These are phyloP conservation scores for Rhynchospora breviuscula DNA, from an alignment of 176 grass and related monocot species.

Conservation along the genomic window DNA sequence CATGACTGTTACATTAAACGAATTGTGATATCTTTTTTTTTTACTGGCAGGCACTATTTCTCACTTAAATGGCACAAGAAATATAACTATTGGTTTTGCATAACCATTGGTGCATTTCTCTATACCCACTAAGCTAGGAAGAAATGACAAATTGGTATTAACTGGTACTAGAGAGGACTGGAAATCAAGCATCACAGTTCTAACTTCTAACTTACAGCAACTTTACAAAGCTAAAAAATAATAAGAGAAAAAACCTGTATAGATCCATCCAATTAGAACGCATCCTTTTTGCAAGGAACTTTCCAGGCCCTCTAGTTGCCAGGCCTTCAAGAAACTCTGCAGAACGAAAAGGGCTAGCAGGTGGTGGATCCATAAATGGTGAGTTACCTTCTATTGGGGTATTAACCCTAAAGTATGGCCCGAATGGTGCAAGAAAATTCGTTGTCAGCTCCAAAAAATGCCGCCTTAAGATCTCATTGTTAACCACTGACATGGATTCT, in stretches of 20 bases:
- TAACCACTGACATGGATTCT: slow-evolving; percentile 93
- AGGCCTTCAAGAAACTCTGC: slow-evolving; percentile 80
- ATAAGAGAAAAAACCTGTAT: slow-evolving; percentile 58
- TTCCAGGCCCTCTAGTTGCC: slow-evolving; percentile 82
- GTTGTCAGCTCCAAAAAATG: slow-evolving; percentile 94
- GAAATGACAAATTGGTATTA: not conserved
- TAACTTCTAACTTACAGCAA: not conserved
- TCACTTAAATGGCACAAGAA: too few species aligned
- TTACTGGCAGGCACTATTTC: not conserved
- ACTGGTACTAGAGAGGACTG: not conserved
- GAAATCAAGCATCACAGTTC: not conserved
- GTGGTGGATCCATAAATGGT: slow-evolving; percentile 71
- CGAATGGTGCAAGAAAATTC: slow-evolving; percentile 96
- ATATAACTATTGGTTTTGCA: too few species aligned
- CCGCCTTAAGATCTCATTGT: slow-evolving; percentile 93
- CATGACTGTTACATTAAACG: not conserved
- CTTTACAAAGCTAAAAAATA: slow-evolving; percentile 12
- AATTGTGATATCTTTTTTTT: not conserved
- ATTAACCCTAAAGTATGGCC: slow-evolving; percentile 76
- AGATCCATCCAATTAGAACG: slow-evolving; percentile 90
- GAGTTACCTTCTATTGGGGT: slow-evolving; percentile 64
- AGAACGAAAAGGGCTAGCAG: slow-evolving; percentile 61
- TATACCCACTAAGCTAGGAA: not conserved
- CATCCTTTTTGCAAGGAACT: slow-evolving; percentile 98
- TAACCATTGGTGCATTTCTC: not conserved